Evolutionary conservation across 2,329 filamentous ascomycete species (phyloP), one percentile per base, ranked within the genome.

Genomic region (Septoria petroselini): DNA sequence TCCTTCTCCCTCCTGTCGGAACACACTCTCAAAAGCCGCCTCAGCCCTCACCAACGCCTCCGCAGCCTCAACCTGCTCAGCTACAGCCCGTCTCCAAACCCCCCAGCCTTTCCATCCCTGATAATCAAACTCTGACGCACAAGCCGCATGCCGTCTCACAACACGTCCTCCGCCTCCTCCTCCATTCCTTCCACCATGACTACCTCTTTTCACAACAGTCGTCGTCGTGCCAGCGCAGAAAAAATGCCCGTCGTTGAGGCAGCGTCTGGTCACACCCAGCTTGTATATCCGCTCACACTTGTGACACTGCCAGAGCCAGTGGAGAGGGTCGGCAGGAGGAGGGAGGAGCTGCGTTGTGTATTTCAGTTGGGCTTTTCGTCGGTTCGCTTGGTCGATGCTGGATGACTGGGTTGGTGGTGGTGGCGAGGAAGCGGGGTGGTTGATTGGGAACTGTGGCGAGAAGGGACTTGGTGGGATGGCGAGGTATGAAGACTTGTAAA

Each of bases 271-370:
- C 2, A 71, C 71, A 15, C 69, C 72, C 2, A 80, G 67, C 1
- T 67, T 65, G 62, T 79, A 80, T 8, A 65, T 68, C 14, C 65
- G 67, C 30, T 66, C 63, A 64, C 77, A 80, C 35, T 73, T 60
- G 60, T 80, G 77, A 59, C 77, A 80, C 55, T 71, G 69, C 77
- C 77, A 80, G 27, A 75, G 63, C 77, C 76, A 80, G 15, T 61
- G 58, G 3, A 75, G 64, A 0, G 72, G 70, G 1, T 63, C 52
- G 4, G 61, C 50, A 0, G 69, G 62, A 1, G 62, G 62, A 12
- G 63, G 60, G 6, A 47, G 58, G 19, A 50, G 52, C 35, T 44
- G 52, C 27, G 55, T 30, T 18, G 46, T 34, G 14, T 62, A 31
- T 46, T 52, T 55, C 7, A 58, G 31, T 7, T 52, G 46, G 8